Base-by-base conservation (phyloP, 225 moss, liverwort and hornwort genomes). In the Climacium dendroides region DNA sequence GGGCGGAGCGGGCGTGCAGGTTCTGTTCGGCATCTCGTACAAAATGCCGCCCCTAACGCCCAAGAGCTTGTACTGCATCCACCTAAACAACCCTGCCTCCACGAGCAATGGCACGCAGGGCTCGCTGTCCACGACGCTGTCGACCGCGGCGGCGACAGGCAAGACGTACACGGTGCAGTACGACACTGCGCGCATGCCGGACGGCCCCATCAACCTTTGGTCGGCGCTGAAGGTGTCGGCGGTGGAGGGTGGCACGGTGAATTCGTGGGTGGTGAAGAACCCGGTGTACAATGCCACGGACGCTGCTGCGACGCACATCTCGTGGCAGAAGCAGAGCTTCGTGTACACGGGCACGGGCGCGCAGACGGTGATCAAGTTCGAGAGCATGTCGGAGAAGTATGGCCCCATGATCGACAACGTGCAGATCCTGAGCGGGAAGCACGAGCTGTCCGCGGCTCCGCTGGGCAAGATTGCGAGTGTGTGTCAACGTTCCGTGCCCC, bases 361-460 rank as follows among this genome's bases (percentile, higher is more conserved):
- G 63, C 22, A 37, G 77, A 89, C 85, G 41, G n/a, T 59, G 43
- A 88, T 92, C 71, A 92, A 87, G 67, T 87, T 92, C 78, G 89
- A 92, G 87, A 92, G 89, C 89, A 90, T 92, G 92, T 87, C 89
- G 78, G 92, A 92, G 89, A 92, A 89, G 79, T 92, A 90, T 39
- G 90, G 92, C 19, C 87, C 89, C 69, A 77, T 92, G 13, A 85
- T 92, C 87, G 92, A 92, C 85, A 92, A 92, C 61, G 85, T 92
- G 18, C 34, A 85, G 82, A 87, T 85, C 79, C 82, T 90, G 73
- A 83, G 23, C 50, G 90, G 90, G 17, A n/a, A 32, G 16, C 90
- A 90, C 37, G 58, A 32, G 57, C 84, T 92, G 22, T 18, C 74
- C 26, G 82, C 37, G 4, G 89, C 88, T 55, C 83, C 89, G 24